phyloP scores from a whole-genome alignment of 345 rosid genomes.

The Limnanthes douglasii region DNA sequence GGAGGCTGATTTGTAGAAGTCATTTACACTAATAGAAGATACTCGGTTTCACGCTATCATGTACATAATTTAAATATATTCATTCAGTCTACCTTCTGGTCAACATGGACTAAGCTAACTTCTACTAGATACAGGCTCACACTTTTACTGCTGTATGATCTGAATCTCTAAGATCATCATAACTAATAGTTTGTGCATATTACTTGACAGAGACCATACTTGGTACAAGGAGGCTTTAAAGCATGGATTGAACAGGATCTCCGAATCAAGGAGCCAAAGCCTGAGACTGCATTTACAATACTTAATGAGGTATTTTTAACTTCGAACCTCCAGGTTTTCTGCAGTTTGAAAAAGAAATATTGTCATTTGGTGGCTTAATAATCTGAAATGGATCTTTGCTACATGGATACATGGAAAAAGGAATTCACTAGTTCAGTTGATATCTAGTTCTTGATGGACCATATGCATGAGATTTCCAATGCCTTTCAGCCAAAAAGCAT shows the following conservation, averaged over 20 bases:
- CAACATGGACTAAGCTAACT: too few species aligned
- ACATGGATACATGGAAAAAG: too few species aligned
- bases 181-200: conserved; percentile 7
- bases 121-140: too few species aligned
- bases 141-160: neutral
- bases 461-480: too few species aligned
- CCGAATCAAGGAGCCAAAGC: conserved; percentile 63
- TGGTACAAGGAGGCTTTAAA: conserved; percentile 77
- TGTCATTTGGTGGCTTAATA: neutral
- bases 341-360: neutral
- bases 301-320: conserved; percentile 64
- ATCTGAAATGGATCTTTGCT: neutral
- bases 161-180: neutral
- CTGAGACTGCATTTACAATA: conserved; percentile 61
- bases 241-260: conserved; percentile 75
- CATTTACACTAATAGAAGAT: too few species aligned
- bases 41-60: too few species aligned
- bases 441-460: too few species aligned
- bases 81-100: too few species aligned
- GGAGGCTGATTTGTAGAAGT: too few species aligned
- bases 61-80: too few species aligned
- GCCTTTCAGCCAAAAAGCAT: too few species aligned
- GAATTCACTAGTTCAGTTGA: too few species aligned
- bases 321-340: conserved; percentile 2
- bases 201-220: conserved; percentile 47